Percentiles rank a stretch among this genome's conserved stretches.
phyloP scores from a whole-genome alignment of 495 filamentous ascomycete species.

The Penicillium riverlandense region DNA sequence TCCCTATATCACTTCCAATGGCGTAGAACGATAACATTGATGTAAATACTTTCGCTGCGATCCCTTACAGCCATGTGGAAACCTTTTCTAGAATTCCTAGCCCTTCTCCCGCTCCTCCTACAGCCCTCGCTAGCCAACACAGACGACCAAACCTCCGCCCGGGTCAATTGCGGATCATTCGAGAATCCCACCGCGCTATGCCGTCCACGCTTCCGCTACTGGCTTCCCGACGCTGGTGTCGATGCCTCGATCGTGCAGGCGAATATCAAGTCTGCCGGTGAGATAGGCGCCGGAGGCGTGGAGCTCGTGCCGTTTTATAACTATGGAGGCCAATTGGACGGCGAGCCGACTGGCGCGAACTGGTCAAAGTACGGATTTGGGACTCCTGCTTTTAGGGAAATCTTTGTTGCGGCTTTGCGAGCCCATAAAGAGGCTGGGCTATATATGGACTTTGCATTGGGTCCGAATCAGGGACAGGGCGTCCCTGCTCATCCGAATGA shows the following conservation, averaged over 20 bases:
- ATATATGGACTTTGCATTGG: constrained; percentile 41
- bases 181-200: constrained; percentile 10
- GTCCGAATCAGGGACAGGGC: constrained; percentile 41
- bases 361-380: constrained; percentile 45
- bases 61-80: constrained; percentile 1
- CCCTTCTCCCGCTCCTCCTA: constrained; percentile 2
- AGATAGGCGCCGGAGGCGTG: constrained; percentile 32
- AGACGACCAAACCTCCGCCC: constrained; percentile 10
- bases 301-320: constrained; percentile 37
- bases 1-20: no score
- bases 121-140: constrained; percentile 3
- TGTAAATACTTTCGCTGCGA: not conserved
- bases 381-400: constrained; percentile 27
- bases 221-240: constrained; percentile 39
- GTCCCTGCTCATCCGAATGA: constrained; percentile 30
- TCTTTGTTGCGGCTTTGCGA: constrained; percentile 28
- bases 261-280: constrained; percentile 27
- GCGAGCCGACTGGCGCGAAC: constrained; percentile 11
- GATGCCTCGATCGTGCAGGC: constrained; percentile 14
- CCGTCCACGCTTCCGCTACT: constrained; percentile 25
- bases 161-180: constrained; percentile 17
- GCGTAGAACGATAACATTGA: no score
- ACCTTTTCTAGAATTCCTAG: not conserved
- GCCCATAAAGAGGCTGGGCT: constrained; percentile 31
- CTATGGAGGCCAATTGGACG: constrained; percentile 17